phyloP scores from a whole-genome alignment of 1,284 basidiomycete genomes.

The Cronartium quercuum region DNA sequence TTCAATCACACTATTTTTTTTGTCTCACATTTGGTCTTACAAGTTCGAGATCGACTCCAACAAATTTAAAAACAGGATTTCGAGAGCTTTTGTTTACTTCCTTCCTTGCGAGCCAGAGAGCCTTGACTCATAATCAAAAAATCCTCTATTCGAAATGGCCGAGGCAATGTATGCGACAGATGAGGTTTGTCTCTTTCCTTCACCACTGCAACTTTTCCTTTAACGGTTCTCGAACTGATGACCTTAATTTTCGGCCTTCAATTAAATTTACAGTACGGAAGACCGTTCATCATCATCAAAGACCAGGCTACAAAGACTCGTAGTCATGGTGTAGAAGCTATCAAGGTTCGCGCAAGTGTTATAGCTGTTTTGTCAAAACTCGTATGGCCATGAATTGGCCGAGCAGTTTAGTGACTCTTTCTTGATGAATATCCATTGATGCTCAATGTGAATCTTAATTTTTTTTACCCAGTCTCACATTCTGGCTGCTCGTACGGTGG shows the following conservation, averaged over 20 bases:
- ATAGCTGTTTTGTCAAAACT: neutral
- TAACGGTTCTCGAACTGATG: conserved; percentile 13
- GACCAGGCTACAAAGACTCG: conserved; percentile 94
- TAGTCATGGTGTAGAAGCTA: conserved; percentile 87
- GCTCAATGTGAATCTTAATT: conserved; percentile 17
- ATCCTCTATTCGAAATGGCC: conserved; percentile 6
- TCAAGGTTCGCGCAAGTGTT: conserved; percentile 63
- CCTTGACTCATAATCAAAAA: too few species aligned
- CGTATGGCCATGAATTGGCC: conserved; percentile 41
- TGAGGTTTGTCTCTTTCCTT: conserved; percentile 59
- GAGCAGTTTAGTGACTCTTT: neutral
- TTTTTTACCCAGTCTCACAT: conserved; percentile 73
- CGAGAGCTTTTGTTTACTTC: too few species aligned
- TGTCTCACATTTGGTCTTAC: too few species aligned
- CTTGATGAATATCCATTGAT: neutral
- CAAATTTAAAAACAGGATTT: too few species aligned
- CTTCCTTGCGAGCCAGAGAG: too few species aligned
- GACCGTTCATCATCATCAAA: conserved; percentile 74
- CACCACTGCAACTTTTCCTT: neutral
- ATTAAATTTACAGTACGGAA: conserved; percentile 63
- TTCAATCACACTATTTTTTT: too few species aligned
- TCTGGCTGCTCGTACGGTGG: conserved; percentile 81
- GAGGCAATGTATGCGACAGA: conserved; percentile 80
- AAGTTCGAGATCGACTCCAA: too few species aligned
- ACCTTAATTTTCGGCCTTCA: conserved; percentile 4